Evolutionary conservation across 2,329 filamentous ascomycete genomes (phyloP).

Genomic region (Pseudogymnoascus sp.): DNA sequence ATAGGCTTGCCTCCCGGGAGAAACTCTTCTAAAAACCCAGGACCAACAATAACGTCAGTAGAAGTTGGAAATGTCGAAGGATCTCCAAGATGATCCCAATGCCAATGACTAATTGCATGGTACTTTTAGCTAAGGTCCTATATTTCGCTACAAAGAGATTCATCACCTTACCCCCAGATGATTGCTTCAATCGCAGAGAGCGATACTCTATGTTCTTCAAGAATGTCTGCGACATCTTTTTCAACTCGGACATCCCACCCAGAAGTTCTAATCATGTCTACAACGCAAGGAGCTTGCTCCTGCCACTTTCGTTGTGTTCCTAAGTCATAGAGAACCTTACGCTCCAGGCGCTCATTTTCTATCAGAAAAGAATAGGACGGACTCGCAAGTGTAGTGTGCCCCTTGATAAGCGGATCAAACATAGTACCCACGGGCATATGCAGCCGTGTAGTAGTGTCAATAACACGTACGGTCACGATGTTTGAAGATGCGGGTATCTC

Average conservation of each 20-base stretch:
- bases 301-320: slow-evolving; percentile 24
- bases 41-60: slow-evolving; percentile 40
- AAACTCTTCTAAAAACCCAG: slow-evolving; percentile 38
- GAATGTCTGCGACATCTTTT: slow-evolving; percentile 21
- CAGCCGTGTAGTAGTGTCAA: not conserved
- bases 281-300: slow-evolving; percentile 19
- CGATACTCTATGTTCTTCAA: slow-evolving; percentile 16
- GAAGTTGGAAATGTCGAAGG: slow-evolving; percentile 35
- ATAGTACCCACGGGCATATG: not conserved
- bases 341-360: slow-evolving; percentile 19
- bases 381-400: not conserved
- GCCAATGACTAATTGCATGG: slow-evolving; percentile 26
- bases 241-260: slow-evolving; percentile 15
- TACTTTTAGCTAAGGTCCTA: not conserved
- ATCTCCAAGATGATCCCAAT: slow-evolving; percentile 39
- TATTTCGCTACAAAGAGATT: slow-evolving; percentile 4
- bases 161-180: not conserved
- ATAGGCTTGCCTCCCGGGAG: slow-evolving; percentile 39
- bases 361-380: slow-evolving; percentile 22
- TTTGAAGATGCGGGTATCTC: slow-evolving; percentile 1
- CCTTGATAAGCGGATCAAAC: not conserved
- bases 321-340: slow-evolving; percentile 24
- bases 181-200: slow-evolving; percentile 15
- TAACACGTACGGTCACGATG: not conserved
- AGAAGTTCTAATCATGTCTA: slow-evolving; percentile 10